These are phyloP conservation scores for Aspergillus aculeatus DNA, from an alignment of 2,329 filamentous ascomycete genomes.

Conservation along the genomic window DNA sequence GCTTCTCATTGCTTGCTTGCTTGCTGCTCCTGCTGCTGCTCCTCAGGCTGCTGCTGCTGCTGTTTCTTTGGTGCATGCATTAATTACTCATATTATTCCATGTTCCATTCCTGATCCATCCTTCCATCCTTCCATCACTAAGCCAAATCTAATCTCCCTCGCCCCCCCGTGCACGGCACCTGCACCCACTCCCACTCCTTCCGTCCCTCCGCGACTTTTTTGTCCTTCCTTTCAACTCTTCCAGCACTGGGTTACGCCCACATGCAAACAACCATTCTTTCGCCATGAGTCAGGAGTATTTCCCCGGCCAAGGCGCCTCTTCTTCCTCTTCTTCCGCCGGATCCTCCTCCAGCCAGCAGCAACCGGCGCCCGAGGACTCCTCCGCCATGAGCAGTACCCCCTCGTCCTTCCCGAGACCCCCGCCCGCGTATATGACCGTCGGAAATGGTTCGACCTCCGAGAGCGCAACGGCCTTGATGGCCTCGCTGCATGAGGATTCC, in stretches of 20 bases:
- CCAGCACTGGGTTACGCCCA: not conserved
- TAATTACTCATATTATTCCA: not conserved
- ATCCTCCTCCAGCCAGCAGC: not conserved
- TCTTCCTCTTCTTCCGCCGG: slow-evolving; percentile 30
- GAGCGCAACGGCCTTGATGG: slow-evolving; percentile 76
- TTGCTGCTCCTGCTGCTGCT: not conserved
- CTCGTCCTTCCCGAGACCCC: slow-evolving; percentile 30
- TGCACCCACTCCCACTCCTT: not conserved
- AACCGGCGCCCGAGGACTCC: slow-evolving; percentile 26
- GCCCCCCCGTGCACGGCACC: not conserved
- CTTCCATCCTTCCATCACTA: not conserved
- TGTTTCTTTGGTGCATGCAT: not conserved
- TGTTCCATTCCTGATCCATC: not conserved
- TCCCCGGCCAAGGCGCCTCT: slow-evolving; percentile 34
- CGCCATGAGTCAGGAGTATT: slow-evolving; percentile 47
- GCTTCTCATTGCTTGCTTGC: not conserved
- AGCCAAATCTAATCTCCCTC: not conserved
- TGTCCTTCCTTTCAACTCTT: not conserved
- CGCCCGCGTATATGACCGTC: slow-evolving; percentile 80
- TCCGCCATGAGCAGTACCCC: slow-evolving; percentile 18
- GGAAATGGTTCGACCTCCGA: slow-evolving; percentile 78
- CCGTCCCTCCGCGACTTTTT: not conserved
- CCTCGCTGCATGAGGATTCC: slow-evolving; percentile 81
- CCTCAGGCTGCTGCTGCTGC: not conserved
- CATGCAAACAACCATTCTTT: slow-evolving; percentile 14